Base-by-base conservation (phyloP, 495 filamentous ascomycete genomes). In the Aspergillus haitiensis region DNA sequence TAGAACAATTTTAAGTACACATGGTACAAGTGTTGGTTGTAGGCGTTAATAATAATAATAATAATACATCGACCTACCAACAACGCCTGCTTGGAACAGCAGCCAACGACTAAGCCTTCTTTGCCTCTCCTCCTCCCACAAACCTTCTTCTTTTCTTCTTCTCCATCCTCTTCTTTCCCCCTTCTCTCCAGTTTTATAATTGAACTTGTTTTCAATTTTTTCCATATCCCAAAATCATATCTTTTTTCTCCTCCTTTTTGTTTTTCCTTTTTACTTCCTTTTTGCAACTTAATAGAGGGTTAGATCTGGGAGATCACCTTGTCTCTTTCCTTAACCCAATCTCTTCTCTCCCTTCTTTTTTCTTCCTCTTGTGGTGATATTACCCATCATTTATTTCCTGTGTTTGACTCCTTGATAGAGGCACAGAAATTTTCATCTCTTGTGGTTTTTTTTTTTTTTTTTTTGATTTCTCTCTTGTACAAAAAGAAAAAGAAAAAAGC, bases 171-270 rank as follows among this genome's bases (percentile, higher is more conserved):
- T 67, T 67, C 63, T 67, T 60, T 58, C 63, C 70, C 64, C 58
- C 61, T 51, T 52, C 57, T 59, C 60, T 55, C 58, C 56, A 60
- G 48, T 27, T 18, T 42, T 33, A 39, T 60, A 59, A 64, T 60
- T 46, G 59, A 63, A 65, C 42, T 52, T 61, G 42, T 42, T 58
- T 61, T 62, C 51, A 52, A 52, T 61, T 62, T 64, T 56, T 71
- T 64, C 71, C 55, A 56, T 67, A 69, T 74, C 76, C 72, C 71
- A 72, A 75, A 70, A 69, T 72, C 69, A 60, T 65, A 70, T 73
- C 69, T 58, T 67, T 60, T 65, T 68, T 56, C 68, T 59, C 72
- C 72, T 74, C 70, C 69, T 64, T 54, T 56, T 55, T 54, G 55
- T 55, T 50, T 62, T 69, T 64, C 63, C 61, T 60, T 62, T 65